These are phyloP conservation scores for Pontederia crassipes DNA, from an alignment of 176 grass and related monocot genomes.

Conservation along the genomic window DNA sequence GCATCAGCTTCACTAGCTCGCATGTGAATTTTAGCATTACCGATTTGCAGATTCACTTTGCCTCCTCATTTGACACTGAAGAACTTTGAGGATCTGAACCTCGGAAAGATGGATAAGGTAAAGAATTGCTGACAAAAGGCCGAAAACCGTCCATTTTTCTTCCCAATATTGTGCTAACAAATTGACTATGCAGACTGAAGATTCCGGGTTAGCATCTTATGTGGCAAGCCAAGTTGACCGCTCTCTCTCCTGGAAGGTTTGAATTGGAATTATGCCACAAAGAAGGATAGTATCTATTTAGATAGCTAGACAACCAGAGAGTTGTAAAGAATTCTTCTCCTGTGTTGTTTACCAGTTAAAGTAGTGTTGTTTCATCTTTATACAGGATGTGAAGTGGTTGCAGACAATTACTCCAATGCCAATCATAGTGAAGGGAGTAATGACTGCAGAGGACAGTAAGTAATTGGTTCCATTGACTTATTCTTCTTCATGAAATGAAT, in stretches of 20 bases:
- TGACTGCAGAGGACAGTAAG: constrained; percentile 92
- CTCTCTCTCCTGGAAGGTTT: constrained; percentile 87
- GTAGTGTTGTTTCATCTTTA: not conserved
- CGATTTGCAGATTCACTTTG: constrained; percentile 54
- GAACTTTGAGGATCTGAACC: constrained; percentile 69
- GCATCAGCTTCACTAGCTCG: not conserved
- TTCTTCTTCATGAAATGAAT: not conserved
- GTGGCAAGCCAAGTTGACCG: constrained; percentile 52
- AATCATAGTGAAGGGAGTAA: constrained; percentile 73
- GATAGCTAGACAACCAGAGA: not conserved
- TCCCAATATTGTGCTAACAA: not conserved
- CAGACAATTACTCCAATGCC: constrained; percentile 76
- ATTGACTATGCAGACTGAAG: constrained; percentile 43
- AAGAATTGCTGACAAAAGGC: not conserved
- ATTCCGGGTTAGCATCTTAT: constrained; percentile 72
- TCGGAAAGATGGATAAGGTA: constrained; percentile 74
- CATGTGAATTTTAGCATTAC: not conserved
- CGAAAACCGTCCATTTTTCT: not conserved
- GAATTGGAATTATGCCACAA: too few relatives aligned
- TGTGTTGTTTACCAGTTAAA: not conserved
- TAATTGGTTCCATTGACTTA: constrained; percentile 6
- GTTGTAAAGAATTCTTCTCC: not conserved
- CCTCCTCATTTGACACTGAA: constrained; percentile 61
- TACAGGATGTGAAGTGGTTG: constrained; percentile 77
- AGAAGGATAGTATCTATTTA: too few relatives aligned